Evolutionary conservation across 768 basidiomycete genomes (phyloP), one percentile per base, ranked within the genome.

Genomic region (Agaricus sinodeliciosus): DNA sequence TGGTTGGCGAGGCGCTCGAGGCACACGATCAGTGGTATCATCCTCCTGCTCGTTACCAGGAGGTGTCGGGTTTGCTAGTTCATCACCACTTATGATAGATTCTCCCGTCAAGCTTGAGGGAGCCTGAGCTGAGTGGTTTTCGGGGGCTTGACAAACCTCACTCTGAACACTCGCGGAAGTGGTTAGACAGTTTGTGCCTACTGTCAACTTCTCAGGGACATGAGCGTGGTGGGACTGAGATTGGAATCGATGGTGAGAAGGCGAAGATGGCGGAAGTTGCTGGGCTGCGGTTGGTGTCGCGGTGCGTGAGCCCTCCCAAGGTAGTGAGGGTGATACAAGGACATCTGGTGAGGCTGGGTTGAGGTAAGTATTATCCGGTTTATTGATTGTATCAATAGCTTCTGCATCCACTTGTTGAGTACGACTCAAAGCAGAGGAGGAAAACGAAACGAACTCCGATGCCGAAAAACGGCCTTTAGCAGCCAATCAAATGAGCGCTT

Each of bases 311-410:
- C 67, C 70, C 48, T 87, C 84, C 75, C 81, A 83, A 43, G 79
- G 77, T 22, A 74, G 49, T 12, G 59, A 72, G 26, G 74, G 11
- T 31, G 31, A 71, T 50, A 77, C 70, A 45, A 66, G 66, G 40
- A 86, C 65, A 41, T 80, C 78, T 3, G 88, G 86, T 15, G 87
- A 88, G 8, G 86, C 85, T 42, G 86, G 85, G 66, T 90, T 90
- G 58, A 79, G 75, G 59, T 79, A 48, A 5, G 52, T 76, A 50
- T 78, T 76, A 54, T 65, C 62, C 44, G 49, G 51, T 43, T 55
- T 63, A 51, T 61, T 64, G 19, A 66, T 57, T 43, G 67, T 72
- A 72, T 54, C 42, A 28, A 59, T 37, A 7, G 54, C 49, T 41
- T 46, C 37, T 36, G 39, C 12, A 36, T 46, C 27, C 54, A 28